Percentiles rank a stretch among this genome's conserved stretches.
These are phyloP conservation scores for Ophiocordyceps robertsii DNA, from an alignment of 2,329 filamentous ascomycete genomes.

Conservation along the genomic window DNA sequence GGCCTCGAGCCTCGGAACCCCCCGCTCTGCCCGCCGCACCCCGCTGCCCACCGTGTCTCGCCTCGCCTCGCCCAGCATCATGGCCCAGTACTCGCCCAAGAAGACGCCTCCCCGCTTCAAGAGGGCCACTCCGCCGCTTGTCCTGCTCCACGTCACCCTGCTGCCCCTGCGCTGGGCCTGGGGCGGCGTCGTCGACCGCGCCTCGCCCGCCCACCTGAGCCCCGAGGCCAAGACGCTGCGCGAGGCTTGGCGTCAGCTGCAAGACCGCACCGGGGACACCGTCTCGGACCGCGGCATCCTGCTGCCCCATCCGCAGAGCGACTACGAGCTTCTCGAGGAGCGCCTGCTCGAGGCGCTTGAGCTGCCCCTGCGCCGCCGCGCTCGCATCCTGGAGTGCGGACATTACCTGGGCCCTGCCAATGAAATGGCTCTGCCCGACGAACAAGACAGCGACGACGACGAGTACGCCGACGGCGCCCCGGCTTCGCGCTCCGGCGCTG, in stretches of 20 bases:
- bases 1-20: slow-evolving; percentile 40
- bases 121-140: slow-evolving; percentile 48
- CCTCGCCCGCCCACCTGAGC: slow-evolving; percentile 25
- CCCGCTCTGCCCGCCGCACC: slow-evolving; percentile 37
- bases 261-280: slow-evolving; percentile 58
- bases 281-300: slow-evolving; percentile 62
- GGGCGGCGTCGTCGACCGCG: slow-evolving; percentile 38
- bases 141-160: slow-evolving; percentile 65
- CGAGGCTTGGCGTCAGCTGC: slow-evolving; percentile 52
- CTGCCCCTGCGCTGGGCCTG: slow-evolving; percentile 57
- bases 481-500: slow-evolving; percentile 8
- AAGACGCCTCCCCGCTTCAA: slow-evolving; percentile 47
- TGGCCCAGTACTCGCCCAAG: slow-evolving; percentile 41
- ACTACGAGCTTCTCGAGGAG: slow-evolving; percentile 71
- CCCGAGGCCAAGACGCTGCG: slow-evolving; percentile 36
- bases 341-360: slow-evolving; percentile 62
- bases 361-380: slow-evolving; percentile 48
- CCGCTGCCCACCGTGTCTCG: slow-evolving; percentile 37
- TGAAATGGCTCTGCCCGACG: slow-evolving; percentile 26
- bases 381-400: slow-evolving; percentile 60
- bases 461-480: slow-evolving; percentile 21
- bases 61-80: slow-evolving; percentile 38
- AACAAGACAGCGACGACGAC: slow-evolving; percentile 33
- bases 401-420: slow-evolving; percentile 58
- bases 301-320: slow-evolving; percentile 64